Evolutionary conservation across 1,284 basidiomycete genomes (phyloP).

Genomic region (Blastosporella zonata): DNA sequence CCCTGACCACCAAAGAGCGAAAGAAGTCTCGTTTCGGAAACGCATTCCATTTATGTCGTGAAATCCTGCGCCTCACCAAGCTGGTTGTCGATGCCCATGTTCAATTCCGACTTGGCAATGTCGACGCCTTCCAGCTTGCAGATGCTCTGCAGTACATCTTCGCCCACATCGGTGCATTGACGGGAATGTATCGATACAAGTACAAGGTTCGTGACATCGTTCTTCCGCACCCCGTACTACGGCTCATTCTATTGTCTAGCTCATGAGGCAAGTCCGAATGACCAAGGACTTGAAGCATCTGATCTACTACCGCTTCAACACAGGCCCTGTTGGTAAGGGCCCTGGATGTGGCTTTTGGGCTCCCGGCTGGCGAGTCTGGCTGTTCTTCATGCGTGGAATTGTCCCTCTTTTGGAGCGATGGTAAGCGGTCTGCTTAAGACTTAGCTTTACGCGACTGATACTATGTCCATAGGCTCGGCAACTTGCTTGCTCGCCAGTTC

Average conservation of each 20-base stretch:
- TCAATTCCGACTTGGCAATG: slow-evolving; percentile 97
- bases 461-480: slow-evolving; percentile 71
- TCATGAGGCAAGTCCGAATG: slow-evolving; percentile 99
- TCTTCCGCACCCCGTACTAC: neutral
- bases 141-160: slow-evolving; percentile 99
- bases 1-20: slow-evolving; percentile 97
- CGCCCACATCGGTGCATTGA: slow-evolving; percentile 95
- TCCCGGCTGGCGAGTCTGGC: slow-evolving; percentile 99
- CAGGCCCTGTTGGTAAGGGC: slow-evolving; percentile 98
- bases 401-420: slow-evolving; percentile 96
- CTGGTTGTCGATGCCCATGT: slow-evolving; percentile 99
- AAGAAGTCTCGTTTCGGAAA: slow-evolving; percentile 99
- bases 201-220: slow-evolving; percentile 74
- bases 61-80: slow-evolving; percentile 96
- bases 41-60: slow-evolving; percentile 97
- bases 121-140: slow-evolving; percentile 98
- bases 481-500: slow-evolving; percentile 96
- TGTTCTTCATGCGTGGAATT: slow-evolving; percentile 99
- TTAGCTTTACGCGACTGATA: slow-evolving; percentile 4
- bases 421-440: slow-evolving; percentile 33
- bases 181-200: slow-evolving; percentile 99
- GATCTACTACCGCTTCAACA: slow-evolving; percentile 99
- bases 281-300: slow-evolving; percentile 99
- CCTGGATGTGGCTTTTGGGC: slow-evolving; percentile 99
- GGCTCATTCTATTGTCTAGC: slow-evolving; percentile 35